These are phyloP conservation scores for Candida verbasci DNA, from an alignment of 805 yeast genomes.

Conservation along the genomic window DNA sequence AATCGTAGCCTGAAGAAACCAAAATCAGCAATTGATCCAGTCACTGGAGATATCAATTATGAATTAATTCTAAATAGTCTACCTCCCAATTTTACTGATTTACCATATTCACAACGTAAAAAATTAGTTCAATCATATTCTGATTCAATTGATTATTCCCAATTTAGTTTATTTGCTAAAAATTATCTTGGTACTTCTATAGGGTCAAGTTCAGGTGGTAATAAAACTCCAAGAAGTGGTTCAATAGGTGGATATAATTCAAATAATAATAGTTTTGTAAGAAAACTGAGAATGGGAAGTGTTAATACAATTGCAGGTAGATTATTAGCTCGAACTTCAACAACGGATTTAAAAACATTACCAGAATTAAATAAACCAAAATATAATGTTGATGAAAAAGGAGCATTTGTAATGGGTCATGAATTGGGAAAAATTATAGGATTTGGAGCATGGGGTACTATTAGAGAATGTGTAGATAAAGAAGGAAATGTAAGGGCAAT, in stretches of 20 bases:
- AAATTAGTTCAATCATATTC: conserved; percentile 36
- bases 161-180: conserved; percentile 38
- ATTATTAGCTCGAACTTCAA: conserved; percentile 33
- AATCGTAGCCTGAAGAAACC: conserved; percentile 19
- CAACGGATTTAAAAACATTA: conserved; percentile 29
- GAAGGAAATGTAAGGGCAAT: conserved; percentile 47
- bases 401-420: conserved; percentile 60
- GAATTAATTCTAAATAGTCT: conserved; percentile 37
- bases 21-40: conserved; percentile 17
- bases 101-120: conserved; percentile 61
- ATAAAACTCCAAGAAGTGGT: conserved; percentile 13
- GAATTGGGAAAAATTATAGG: conserved; percentile 74
- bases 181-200: conserved; percentile 21
- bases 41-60: conserved; percentile 32
- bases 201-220: conserved; percentile 18
- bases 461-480: conserved; percentile 58
- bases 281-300: conserved; percentile 30
- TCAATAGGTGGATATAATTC: conserved; percentile 8
- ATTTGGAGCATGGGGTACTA: conserved; percentile 86
- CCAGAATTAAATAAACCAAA: conserved; percentile 20
- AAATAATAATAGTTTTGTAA: conserved; percentile 20
- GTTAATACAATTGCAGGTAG: conserved; percentile 39
- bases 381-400: conserved; percentile 55
- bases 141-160: conserved; percentile 39
- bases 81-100: conserved; percentile 50